Base-by-base conservation (phyloP, 345 rosid genomes). In the Conringia planisiliqua region DNA sequence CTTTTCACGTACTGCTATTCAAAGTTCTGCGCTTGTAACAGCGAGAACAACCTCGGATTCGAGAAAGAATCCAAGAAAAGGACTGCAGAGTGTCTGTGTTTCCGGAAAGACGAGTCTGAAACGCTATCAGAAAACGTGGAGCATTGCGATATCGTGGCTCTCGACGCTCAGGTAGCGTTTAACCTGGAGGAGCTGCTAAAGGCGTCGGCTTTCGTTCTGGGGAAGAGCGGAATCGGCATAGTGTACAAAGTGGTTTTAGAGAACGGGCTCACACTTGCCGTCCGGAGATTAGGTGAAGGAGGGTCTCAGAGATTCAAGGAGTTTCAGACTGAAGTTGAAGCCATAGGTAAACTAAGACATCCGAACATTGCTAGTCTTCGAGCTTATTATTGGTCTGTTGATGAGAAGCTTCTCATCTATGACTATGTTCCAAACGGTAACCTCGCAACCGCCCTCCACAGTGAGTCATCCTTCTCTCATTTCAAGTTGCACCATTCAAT, bases 351-450 rank as follows among this genome's bases (percentile, higher is more conserved):
- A 86, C 83, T 91, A 13, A 88, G 93, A 83, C 98, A 94, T 81
- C 96, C 90, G 0, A 90, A 94, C 70, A 77, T 91, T 35, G 97
- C 86, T 60, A 87, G 85, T 77, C 97, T 94, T 44, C 83, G 88
- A 78, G 97, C 98, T 13, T 94, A 94, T 78, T 94, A 91, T 78
- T 94, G 98, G 98, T 89, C 96, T 69, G 97, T 89, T 17, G 98
- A 94, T 59, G 98, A 94, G 86, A 94, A 91, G 87, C 82, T 94
- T 80, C 90, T 94, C 20, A 85, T 94, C 73, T 88, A 94, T 71
- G 97, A 94, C 76, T 88, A 87, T 72, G 77, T 91, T 68, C 77
- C 89, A 7, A 87, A 90, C 60, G 97, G 95, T 83, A 94, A 89
- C 87, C 93, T 94, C 20, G 84, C 90, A 63, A 72, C 81, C 30